Conservation (phyloP, 2,329 filamentous ascomycete genomes). For the Acephala macrosclerotiorum region DNA sequence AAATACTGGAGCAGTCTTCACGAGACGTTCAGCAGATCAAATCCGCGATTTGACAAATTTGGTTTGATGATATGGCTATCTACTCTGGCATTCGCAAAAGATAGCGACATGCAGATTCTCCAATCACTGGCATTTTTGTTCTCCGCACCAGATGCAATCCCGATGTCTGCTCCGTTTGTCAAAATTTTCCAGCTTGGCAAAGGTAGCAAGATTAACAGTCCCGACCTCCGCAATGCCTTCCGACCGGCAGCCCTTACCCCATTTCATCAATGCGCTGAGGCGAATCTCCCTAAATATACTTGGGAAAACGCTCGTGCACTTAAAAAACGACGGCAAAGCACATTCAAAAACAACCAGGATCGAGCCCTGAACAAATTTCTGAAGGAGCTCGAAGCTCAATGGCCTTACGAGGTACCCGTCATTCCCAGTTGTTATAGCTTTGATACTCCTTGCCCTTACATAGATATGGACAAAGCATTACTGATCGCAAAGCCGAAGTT, state of each 20-base stretch:
- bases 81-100: slow-evolving; percentile 34
- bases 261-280: not conserved
- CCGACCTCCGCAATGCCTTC: not conserved
- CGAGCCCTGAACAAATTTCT: not conserved
- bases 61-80: slow-evolving; percentile 41
- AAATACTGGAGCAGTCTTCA: slow-evolving; percentile 34
- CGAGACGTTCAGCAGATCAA: slow-evolving; percentile 23
- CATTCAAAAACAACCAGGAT: slow-evolving; percentile 3
- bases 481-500: slow-evolving; percentile 9
- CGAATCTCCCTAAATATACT: not conserved
- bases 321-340: not conserved
- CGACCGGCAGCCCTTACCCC: not conserved
- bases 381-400: not conserved
- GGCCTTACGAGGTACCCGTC: slow-evolving; percentile 3
- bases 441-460: not conserved
- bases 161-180: not conserved
- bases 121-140: slow-evolving; percentile 39
- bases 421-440: not conserved
- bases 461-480: slow-evolving; percentile 11
- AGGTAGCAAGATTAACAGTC: not conserved
- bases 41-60: slow-evolving; percentile 31
- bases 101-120: slow-evolving; percentile 33
- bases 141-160: slow-evolving; percentile 25
- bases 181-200: not conserved
- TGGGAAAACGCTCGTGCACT: not conserved